Evolutionary conservation across 2,329 filamentous ascomycete species (phyloP).

Genomic region (Colletotrichum lindemuthianum): DNA sequence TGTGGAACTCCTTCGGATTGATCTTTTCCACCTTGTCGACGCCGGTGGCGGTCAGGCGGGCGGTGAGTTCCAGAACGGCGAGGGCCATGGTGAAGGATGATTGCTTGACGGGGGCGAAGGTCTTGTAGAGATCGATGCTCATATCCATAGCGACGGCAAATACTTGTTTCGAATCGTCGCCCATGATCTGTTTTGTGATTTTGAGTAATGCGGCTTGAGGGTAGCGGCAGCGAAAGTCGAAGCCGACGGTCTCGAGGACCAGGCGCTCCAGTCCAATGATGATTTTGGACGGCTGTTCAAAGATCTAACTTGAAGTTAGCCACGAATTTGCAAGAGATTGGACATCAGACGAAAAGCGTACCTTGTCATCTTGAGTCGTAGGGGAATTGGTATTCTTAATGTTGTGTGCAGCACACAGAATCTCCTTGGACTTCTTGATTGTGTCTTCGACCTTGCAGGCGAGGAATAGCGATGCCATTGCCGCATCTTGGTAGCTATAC

Average conservation of each 20-base stretch:
- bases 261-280: conserved; percentile 91
- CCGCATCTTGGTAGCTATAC: conserved; percentile 87
- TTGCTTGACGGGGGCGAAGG: conserved; percentile 91
- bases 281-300: conserved; percentile 80
- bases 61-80: conserved; percentile 82
- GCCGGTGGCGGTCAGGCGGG: conserved; percentile 70
- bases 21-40: conserved; percentile 61
- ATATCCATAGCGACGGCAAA: conserved; percentile 81
- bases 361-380: conserved; percentile 83
- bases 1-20: conserved; percentile 58
- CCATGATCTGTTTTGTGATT: conserved; percentile 70
- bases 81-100: conserved; percentile 86
- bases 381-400: conserved; percentile 76
- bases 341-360: conserved; percentile 50
- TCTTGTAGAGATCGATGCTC: conserved; percentile 90
- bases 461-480: conserved; percentile 87
- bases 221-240: conserved; percentile 91
- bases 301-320: conserved; percentile 64
- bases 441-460: conserved; percentile 99
- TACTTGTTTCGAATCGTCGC: conserved; percentile 61
- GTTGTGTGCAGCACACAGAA: conserved; percentile 90
- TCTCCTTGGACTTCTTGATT: conserved; percentile 94
- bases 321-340: background rate
- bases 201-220: conserved; percentile 89
- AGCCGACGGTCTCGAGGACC: conserved; percentile 91